Base-by-base conservation (phyloP, 352 stramenopile genomes). In the Phytopythium oedochilum region DNA sequence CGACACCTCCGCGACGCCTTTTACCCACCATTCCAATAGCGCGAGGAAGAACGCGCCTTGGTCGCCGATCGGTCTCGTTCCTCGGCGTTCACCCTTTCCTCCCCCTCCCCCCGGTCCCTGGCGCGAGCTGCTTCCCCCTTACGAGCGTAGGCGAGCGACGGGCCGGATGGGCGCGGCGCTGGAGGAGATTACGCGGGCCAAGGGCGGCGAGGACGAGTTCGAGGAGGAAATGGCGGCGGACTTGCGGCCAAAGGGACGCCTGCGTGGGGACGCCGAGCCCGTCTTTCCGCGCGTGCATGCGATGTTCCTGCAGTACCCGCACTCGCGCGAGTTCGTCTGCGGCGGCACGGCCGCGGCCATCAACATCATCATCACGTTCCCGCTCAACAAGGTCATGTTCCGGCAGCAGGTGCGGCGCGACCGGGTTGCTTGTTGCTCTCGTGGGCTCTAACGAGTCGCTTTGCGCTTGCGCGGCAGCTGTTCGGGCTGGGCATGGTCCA, bases 331-430 rank as follows among this genome's bases (percentile, higher is more conserved):
- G 73, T 91, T 93, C 60, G 65, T 83, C 49, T 91, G 84, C 38
- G 86, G 86, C 35, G 86, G 83, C 52, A 73, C 80, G 17, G 86
- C 86, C 1, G 85, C 86, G 11, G 83, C 86, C 34, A 87, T 94
- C 69, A 96, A 96, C 59, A 94, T 95, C 50, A 49, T 95, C 35
- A 64, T 92, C 53, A 96, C 87, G 7, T 96, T 96, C 61, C 71
- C 82, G 31, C 79, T 80, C 36, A 95, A 95, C 65, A 96, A 96
- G 68, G 64, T 96, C 59, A 96, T 96, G 85, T 96, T 96, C 58
- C 80, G 87, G 11, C 85, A 96, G 54, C 85, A 95, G 81, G 86
- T 88, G 73, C n/a, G 35, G n/a, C n/a, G n/a, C n/a, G n/a, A n/a
- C n/a, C n/a, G n/a, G n/a, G n/a, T n/a, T n/a, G n/a, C n/a, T n/a